Evolutionary conservation across 2,329 filamentous ascomycete genomes (phyloP).

Genomic region (Fusarium buharicum): DNA sequence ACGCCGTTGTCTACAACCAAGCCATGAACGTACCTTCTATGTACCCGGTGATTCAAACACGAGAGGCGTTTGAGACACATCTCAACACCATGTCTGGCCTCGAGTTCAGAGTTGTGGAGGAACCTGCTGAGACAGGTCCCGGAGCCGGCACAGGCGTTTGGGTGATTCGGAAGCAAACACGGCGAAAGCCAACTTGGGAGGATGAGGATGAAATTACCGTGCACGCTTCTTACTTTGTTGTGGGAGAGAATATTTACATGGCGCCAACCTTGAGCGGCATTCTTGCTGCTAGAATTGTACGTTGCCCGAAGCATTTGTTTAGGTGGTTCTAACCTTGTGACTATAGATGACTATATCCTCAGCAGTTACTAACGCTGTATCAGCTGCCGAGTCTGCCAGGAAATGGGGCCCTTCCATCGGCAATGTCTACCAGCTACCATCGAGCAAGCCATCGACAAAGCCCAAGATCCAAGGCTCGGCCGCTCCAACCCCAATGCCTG

Average conservation of each 20-base stretch:
- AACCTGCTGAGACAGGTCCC: slow-evolving; percentile 70
- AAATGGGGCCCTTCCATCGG: slow-evolving; percentile 66
- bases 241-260: slow-evolving; percentile 74
- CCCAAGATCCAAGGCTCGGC: slow-evolving; percentile 55
- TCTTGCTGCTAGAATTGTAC: slow-evolving; percentile 67
- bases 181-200: slow-evolving; percentile 62
- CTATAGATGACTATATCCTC: slow-evolving; percentile 65
- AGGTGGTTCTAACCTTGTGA: slow-evolving; percentile 14
- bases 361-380: slow-evolving; percentile 63
- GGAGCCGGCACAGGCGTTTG: slow-evolving; percentile 75
- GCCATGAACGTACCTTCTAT: slow-evolving; percentile 70
- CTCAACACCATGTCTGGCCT: slow-evolving; percentile 72
- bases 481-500: slow-evolving; percentile 60
- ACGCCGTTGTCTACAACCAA: slow-evolving; percentile 70
- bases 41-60: slow-evolving; percentile 66
- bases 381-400: slow-evolving; percentile 60
- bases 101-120: slow-evolving; percentile 73
- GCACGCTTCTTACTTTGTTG: slow-evolving; percentile 70
- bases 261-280: slow-evolving; percentile 70
- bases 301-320: slow-evolving; percentile 26
- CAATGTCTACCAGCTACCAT: slow-evolving; percentile 60
- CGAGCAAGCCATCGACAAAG: slow-evolving; percentile 42
- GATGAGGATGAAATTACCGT: slow-evolving; percentile 69
- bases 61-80: slow-evolving; percentile 71
- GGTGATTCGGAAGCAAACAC: slow-evolving; percentile 75